These are phyloP conservation scores for Solanum piurae DNA, from an alignment of 257 asterid genomes.

Conservation along the genomic window DNA sequence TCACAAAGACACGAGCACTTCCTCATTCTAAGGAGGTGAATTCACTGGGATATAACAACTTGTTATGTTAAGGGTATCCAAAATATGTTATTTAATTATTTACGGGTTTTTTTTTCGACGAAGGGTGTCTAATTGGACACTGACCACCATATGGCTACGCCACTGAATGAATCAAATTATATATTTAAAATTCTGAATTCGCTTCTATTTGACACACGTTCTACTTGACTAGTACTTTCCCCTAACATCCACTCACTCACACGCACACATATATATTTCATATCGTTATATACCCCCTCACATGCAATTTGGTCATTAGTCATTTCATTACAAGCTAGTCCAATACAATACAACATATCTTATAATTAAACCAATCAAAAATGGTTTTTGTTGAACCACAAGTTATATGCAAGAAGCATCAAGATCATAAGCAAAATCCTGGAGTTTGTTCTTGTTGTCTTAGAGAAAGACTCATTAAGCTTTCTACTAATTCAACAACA, in stretches of 20 bases:
- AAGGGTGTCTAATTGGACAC: too few species aligned
- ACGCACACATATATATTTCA: background rate
- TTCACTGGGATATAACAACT: too few species aligned
- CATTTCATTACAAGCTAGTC: background rate
- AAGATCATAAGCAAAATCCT: constrained; percentile 36
- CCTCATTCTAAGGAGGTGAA: too few species aligned
- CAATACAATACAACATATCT: background rate
- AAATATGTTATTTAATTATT: too few species aligned
- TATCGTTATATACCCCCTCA: background rate
- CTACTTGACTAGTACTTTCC: background rate
- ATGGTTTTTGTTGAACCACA: constrained; percentile 36
- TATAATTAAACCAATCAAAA: background rate
- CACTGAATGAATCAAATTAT: too few species aligned
- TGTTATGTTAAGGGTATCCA: too few species aligned
- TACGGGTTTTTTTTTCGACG: too few species aligned
- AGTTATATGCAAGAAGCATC: constrained; percentile 40
- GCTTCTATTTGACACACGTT: background rate
- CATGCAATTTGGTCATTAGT: background rate
- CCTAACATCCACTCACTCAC: background rate
- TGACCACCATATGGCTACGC: too few species aligned
- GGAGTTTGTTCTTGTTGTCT: constrained; percentile 62
- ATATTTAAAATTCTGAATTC: background rate
- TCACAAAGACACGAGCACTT: too few species aligned
- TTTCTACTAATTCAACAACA: constrained; percentile 11
- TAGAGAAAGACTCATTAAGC: constrained; percentile 30